A percentile compares a stretch with the other conserved stretches of the same genome.
Conservation (phyloP, 345 rosid species). For the Eucalyptus curtisii region DNA sequence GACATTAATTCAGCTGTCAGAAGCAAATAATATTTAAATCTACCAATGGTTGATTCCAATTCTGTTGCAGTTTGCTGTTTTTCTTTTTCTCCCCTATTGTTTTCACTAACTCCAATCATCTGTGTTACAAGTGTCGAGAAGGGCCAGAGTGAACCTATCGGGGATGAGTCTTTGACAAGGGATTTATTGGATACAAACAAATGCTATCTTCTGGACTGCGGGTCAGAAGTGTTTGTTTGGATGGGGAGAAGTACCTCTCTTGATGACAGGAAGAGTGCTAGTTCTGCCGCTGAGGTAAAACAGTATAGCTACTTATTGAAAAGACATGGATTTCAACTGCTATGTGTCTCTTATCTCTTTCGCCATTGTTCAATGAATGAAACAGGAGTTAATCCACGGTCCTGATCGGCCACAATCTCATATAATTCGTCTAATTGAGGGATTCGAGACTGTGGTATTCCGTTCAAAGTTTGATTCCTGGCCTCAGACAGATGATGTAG, state of each 20-base stretch:
- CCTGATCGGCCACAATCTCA: constrained; percentile 51
- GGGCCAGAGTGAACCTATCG: constrained; percentile 68
- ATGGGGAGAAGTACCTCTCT: constrained; percentile 85
- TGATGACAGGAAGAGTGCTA: constrained; percentile 78
- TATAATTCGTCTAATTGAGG: constrained; percentile 83
- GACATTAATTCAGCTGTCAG: not conserved
- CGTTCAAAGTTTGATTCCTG: constrained; percentile 85
- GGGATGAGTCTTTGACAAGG: constrained; percentile 58
- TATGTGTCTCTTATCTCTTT: not conserved
- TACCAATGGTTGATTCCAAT: not conserved
- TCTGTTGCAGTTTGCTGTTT: not conserved
- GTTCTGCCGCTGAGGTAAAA: constrained; percentile 62
- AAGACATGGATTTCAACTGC: not conserved
- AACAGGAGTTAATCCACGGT: constrained; percentile 52
- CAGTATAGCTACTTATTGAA: not conserved
- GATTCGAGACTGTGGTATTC: constrained; percentile 90
- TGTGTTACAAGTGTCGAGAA: constrained; percentile 53
- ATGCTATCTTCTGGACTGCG: constrained; percentile 83
- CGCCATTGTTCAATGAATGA: not conserved
- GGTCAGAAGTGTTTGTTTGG: constrained; percentile 84
- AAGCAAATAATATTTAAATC: not conserved
- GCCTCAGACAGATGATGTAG: constrained; percentile 50
- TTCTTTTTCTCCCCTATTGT: not conserved
- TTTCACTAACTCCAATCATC: not conserved
- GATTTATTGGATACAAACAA: constrained; percentile 68